Evolutionary conservation across 495 filamentous ascomycete species (phyloP).

Genomic region (Diplogelasinospora grovesii): DNA sequence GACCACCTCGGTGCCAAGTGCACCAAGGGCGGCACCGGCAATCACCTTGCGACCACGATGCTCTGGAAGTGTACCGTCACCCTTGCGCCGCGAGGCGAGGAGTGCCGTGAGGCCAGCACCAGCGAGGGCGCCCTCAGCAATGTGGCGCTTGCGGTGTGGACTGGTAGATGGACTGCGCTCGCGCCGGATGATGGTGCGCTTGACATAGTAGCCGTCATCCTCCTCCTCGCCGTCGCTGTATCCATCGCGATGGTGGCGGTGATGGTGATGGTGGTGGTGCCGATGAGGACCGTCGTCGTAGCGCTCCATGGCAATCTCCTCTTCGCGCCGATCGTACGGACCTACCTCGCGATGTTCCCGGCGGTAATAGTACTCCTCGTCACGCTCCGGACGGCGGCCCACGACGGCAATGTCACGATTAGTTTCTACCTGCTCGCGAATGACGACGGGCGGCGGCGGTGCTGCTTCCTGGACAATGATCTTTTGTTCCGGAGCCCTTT

Average conservation of each 20-base stretch:
- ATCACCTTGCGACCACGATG: slow-evolving; percentile 66
- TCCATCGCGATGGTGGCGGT: slow-evolving; percentile 24
- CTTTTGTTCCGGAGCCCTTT: slow-evolving; percentile 53
- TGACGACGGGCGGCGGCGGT: slow-evolving; percentile 55
- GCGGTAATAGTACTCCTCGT: slow-evolving; percentile 43
- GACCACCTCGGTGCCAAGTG: slow-evolving; percentile 70
- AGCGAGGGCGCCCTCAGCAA: slow-evolving; percentile 81
- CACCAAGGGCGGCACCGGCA: slow-evolving; percentile 76
- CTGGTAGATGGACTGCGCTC: slow-evolving; percentile 37
- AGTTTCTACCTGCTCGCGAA: slow-evolving; percentile 43
- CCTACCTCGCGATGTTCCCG: slow-evolving; percentile 51
- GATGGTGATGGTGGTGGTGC: slow-evolving; percentile 30
- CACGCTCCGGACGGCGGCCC: slow-evolving; percentile 48
- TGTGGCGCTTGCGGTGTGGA: slow-evolving; percentile 63
- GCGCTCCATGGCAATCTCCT: slow-evolving; percentile 38
- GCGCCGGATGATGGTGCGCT: slow-evolving; percentile 36
- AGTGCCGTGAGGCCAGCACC: slow-evolving; percentile 72
- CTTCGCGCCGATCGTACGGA: slow-evolving; percentile 51
- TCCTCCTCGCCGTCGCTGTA: slow-evolving; percentile 47
- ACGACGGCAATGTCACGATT: slow-evolving; percentile 41
- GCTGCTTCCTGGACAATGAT: slow-evolving; percentile 71
- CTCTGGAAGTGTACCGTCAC: slow-evolving; percentile 49
- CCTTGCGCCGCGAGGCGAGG: slow-evolving; percentile 59
- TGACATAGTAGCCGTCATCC: slow-evolving; percentile 39
- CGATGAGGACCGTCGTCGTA: slow-evolving; percentile 36